Conservation (phyloP, 1,284 basidiomycete genomes). For the Gymnopus androsaceus region DNA sequence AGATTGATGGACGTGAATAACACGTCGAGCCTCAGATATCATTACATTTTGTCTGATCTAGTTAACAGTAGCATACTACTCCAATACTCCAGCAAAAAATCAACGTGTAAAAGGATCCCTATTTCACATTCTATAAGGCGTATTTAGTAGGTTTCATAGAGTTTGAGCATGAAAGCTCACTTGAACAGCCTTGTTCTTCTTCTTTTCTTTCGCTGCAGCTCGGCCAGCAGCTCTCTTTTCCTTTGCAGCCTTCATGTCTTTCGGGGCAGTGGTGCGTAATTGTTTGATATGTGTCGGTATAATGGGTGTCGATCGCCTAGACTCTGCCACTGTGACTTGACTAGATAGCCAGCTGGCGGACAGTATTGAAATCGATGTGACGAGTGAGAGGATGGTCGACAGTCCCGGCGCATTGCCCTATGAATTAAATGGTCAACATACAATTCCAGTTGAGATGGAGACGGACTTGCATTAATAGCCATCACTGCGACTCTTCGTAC, state of each 20-base stretch:
- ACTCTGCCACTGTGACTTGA: conserved; percentile 11
- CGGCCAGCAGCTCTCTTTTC: conserved; percentile 59
- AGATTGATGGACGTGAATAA: too few relatives aligned
- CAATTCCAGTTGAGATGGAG: conserved; percentile 3
- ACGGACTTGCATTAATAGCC: conserved; percentile 50
- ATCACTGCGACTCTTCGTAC: conserved; percentile 72
- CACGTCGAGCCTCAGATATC: too few relatives aligned
- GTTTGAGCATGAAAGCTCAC: neutral
- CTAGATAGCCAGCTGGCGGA: conserved; percentile 64
- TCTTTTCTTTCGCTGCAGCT: conserved; percentile 49
- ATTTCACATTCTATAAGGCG: too few relatives aligned
- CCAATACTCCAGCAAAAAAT: too few relatives aligned
- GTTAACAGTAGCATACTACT: too few relatives aligned
- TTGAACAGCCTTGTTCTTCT: conserved; percentile 30
- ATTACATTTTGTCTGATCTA: too few relatives aligned
- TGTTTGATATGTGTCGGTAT: conserved; percentile 85
- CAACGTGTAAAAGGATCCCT: too few relatives aligned
- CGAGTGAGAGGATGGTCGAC: conserved; percentile 35
- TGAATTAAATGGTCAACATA: conserved; percentile 1
- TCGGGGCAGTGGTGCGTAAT: conserved; percentile 77
- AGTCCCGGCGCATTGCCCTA: conserved; percentile 45
- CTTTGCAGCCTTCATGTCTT: conserved; percentile 76
- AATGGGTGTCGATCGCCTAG: conserved; percentile 31
- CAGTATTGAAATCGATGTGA: conserved; percentile 53
- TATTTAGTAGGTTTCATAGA: too few relatives aligned